Conservation (phyloP, 2,329 filamentous ascomycete species). For the Torrubiellomyces zombiae region DNA sequence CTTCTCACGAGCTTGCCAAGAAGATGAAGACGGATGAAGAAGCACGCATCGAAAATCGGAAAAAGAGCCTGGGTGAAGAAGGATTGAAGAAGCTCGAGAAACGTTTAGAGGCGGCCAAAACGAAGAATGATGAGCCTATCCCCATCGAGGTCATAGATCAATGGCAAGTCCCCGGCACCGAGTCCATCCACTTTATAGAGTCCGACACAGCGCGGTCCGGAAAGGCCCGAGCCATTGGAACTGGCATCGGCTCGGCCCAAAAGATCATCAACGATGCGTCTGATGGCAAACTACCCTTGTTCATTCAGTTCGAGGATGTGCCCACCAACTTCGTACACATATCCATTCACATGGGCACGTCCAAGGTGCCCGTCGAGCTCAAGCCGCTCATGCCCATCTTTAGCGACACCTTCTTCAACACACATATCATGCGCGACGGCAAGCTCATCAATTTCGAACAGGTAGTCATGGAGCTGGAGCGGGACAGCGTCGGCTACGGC, state of each 20-base stretch:
- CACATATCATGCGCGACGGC: conserved; percentile 63
- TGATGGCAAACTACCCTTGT: conserved; percentile 49
- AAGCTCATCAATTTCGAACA: conserved; percentile 74
- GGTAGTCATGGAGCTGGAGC: conserved; percentile 78
- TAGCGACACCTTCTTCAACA: conserved; percentile 85
- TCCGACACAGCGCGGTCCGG: conserved; percentile 75
- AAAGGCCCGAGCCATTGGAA: conserved; percentile 53
- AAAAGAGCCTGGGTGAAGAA: conserved; percentile 62
- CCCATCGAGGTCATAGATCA: conserved; percentile 64
- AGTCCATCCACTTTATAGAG: conserved; percentile 89
- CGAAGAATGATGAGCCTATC: conserved; percentile 76
- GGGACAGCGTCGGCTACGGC: conserved; percentile 73
- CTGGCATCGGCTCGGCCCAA: conserved; percentile 53
- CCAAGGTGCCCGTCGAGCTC: conserved; percentile 58
- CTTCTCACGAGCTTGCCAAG: conserved; percentile 62
- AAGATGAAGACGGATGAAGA: conserved; percentile 72
- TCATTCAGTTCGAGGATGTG: conserved; percentile 94
- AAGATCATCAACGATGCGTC: conserved; percentile 55
- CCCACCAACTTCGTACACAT: conserved; percentile 85
- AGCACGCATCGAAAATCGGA: conserved; percentile 60
- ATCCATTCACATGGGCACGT: conserved; percentile 63
- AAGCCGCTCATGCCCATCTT: conserved; percentile 77
- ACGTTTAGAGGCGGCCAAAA: conserved; percentile 67
- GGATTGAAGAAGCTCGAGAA: conserved; percentile 61
- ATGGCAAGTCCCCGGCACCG: conserved; percentile 68